These are phyloP conservation scores for Starmerella scarabaei DNA, from an alignment of 805 yeast genomes.

Conservation along the genomic window DNA sequence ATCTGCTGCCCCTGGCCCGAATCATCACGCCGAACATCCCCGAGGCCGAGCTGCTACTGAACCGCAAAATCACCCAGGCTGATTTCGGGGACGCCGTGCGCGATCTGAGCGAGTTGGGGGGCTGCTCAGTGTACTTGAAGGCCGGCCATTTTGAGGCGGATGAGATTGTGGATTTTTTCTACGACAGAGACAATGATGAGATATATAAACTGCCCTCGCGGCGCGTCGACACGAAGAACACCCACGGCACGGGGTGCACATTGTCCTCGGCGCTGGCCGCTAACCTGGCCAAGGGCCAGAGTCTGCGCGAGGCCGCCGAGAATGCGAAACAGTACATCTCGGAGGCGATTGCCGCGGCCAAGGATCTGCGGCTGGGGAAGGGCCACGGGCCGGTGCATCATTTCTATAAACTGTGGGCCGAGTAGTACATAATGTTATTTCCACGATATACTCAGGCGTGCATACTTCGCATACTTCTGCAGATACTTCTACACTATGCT, in stretches of 20 bases:
- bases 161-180: conserved; percentile 15
- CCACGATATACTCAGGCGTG: too few species aligned
- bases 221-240: conserved; percentile 36
- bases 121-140: conserved; percentile 42
- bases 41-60: conserved; percentile 39
- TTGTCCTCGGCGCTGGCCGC: conserved; percentile 70
- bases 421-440: too few species aligned
- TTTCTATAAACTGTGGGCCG: conserved; percentile 24
- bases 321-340: conserved; percentile 55
- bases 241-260: conserved; percentile 90
- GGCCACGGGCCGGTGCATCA: conserved; percentile 70
- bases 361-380: conserved; percentile 34
- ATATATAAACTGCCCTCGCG: conserved; percentile 42
- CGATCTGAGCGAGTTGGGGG: conserved; percentile 21
- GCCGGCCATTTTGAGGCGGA: conserved; percentile 57
- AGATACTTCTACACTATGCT: too few species aligned
- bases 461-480: too few species aligned
- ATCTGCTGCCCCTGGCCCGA: conserved; percentile 40
- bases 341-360: conserved; percentile 38
- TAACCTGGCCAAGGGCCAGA: conserved; percentile 45
- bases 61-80: conserved; percentile 5
- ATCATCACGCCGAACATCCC: conserved; percentile 63
- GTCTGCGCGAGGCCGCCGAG: conserved; percentile 39
- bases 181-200: conserved; percentile 29
- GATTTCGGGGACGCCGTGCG: conserved; percentile 15